These are phyloP conservation scores for Trichoderma guizhouense DNA, from an alignment of 2,329 filamentous ascomycete species.

Conservation along the genomic window DNA sequence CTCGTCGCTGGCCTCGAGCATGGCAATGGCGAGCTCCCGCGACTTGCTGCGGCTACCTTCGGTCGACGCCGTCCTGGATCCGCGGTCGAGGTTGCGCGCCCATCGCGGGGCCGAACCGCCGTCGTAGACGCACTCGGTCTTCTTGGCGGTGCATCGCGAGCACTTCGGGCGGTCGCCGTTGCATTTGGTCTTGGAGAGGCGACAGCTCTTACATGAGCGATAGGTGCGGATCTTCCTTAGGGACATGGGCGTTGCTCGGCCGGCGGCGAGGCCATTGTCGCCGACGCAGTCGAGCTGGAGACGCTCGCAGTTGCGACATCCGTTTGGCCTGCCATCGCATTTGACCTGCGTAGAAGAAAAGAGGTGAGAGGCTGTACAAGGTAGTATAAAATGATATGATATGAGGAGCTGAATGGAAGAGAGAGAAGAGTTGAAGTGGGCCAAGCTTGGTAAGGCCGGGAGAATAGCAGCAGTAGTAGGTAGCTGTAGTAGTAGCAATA, in stretches of 20 bases:
- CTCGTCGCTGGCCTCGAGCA: slow-evolving; percentile 2
- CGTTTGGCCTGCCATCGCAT: slow-evolving; percentile 41
- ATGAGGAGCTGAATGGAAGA: not conserved
- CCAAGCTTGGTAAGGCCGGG: not conserved
- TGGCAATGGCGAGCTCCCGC: slow-evolving; percentile 6
- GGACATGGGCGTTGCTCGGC: slow-evolving; percentile 28
- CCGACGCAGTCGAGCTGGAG: slow-evolving; percentile 41
- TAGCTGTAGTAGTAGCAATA: not conserved
- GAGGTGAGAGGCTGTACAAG: not conserved
- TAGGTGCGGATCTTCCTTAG: slow-evolving; percentile 41
- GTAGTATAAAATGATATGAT: not conserved
- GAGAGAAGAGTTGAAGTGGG: not conserved
- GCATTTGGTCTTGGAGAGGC: slow-evolving; percentile 42
- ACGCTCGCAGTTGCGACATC: slow-evolving; percentile 42
- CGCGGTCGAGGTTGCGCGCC: slow-evolving; percentile 33
- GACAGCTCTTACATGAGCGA: slow-evolving; percentile 39
- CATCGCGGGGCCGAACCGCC: slow-evolving; percentile 38
- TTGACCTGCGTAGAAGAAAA: slow-evolving; percentile 34
- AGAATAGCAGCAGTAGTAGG: not conserved
- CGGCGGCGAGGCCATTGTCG: slow-evolving; percentile 32
- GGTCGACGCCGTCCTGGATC: slow-evolving; percentile 14
- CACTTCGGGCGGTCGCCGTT: slow-evolving; percentile 40
- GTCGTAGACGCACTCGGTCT: slow-evolving; percentile 38
- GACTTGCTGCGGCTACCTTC: slow-evolving; percentile 16
- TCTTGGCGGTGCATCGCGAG: slow-evolving; percentile 34